These are phyloP conservation scores for Agrocybe pediades DNA, from an alignment of 768 basidiomycete species.

Conservation along the genomic window DNA sequence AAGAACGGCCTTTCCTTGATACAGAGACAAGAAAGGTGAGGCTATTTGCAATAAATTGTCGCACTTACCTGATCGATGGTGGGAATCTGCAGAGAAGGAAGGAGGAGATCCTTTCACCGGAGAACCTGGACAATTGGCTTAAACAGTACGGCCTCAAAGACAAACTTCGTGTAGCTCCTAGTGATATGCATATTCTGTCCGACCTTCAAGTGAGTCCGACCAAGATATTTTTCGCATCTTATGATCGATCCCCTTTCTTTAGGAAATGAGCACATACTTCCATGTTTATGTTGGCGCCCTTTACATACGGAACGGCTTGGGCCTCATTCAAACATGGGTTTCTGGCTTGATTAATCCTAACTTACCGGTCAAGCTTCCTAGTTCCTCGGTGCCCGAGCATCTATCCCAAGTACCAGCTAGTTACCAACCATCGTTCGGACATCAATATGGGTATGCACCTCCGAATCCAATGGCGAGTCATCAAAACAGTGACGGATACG, in stretches of 20 bases:
- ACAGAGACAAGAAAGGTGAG: constrained; percentile 47
- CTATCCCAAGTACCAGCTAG: constrained; percentile 5
- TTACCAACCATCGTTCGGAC: neutral
- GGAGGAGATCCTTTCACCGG: constrained; percentile 33
- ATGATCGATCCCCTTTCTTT: constrained; percentile 1
- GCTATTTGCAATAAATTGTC: neutral
- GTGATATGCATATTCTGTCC: constrained; percentile 27
- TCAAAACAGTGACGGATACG: neutral
- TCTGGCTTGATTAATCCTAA: constrained; percentile 55
- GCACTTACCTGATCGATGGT: neutral
- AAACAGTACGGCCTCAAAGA: constrained; percentile 50
- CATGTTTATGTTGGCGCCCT: constrained; percentile 68
- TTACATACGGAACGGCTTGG: constrained; percentile 56
- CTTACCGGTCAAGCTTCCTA: constrained; percentile 20
- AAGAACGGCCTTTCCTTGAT: constrained; percentile 41
- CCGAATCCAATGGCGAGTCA: constrained; percentile 14
- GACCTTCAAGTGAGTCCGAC: constrained; percentile 19
- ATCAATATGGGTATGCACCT: constrained; percentile 14
- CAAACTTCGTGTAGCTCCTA: constrained; percentile 52
- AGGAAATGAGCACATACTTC: constrained; percentile 63
- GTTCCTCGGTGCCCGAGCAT: constrained; percentile 2
- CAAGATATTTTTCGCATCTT: neutral
- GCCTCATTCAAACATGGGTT: constrained; percentile 57
- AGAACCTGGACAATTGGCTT: constrained; percentile 50
- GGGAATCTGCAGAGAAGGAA: constrained; percentile 24